Evolutionary conservation across 2,329 filamentous ascomycete genomes (phyloP), one percentile per base, ranked within the genome.

Genomic region (Alternaria postmessia): DNA sequence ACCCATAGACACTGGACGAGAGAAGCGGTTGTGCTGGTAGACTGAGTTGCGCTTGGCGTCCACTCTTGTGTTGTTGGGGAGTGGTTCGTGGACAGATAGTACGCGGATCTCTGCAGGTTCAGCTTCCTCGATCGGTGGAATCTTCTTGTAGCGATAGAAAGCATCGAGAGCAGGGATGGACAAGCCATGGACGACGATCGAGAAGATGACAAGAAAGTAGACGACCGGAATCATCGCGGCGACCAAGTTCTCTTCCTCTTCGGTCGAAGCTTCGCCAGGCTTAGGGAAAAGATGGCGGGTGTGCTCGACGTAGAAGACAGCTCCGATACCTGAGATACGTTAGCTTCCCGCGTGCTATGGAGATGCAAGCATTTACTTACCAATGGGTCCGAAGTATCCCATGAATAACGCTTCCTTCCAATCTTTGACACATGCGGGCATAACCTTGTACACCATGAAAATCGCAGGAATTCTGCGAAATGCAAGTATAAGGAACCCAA

Each of bases 321-420:
- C 80, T 2, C 80, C 81, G 26, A 82, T 76, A 3, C 80, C 79
- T 57, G 24, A 3, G 12, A 24, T 2, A 12, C 9, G 30, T 47
- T 38, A 18, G 32, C n/a, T 49, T 24, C 39, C 8, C 41, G 26
- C 0, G 14, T 24, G 4, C 12, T 3, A 5, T 55, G 12, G n/a
- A 12, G 11, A 2, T n/a, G 11, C 53, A 30, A 53, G 24, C 26
- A 7, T 18, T 18, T 18, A 59, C 66, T 56, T 54, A 66, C 71
- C 70, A 43, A 82, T 82, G 14, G 80, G 81, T 1, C 79, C 81
- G 61, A 82, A 82, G 60, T 88, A 87, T 0, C 86, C 86, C 84
- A 88, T 86, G 59, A 88, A 88, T 0, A 88, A 67, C 0, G 86
- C 86, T 60, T 88, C 86, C 64, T 84, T 85, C 80, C 82, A 87